A percentile compares a stretch with the other conserved stretches of the same genome.
These are phyloP conservation scores for Trichosporon sp. DNA, from an alignment of 1,284 basidiomycete genomes.

Conservation along the genomic window DNA sequence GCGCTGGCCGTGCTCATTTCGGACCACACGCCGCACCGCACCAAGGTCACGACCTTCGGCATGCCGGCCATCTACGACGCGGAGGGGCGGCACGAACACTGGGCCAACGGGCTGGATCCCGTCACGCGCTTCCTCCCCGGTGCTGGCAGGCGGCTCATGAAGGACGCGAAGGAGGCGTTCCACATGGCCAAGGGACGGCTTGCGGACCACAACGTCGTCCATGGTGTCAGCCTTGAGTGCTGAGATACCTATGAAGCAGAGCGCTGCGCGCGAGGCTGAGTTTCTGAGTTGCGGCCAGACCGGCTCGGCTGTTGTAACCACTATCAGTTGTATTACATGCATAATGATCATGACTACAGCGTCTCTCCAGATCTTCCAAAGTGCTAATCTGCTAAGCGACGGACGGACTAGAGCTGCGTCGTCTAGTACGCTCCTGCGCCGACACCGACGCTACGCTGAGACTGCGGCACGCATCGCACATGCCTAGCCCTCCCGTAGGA, in stretches of 20 bases:
- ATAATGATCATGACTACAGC: background rate
- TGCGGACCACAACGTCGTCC: background rate
- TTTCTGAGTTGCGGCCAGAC: too few relatives aligned
- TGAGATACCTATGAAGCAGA: background rate
- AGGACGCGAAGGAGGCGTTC: slow-evolving; percentile 5
- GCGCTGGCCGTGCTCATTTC: slow-evolving; percentile 39
- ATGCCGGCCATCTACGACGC: slow-evolving; percentile 1
- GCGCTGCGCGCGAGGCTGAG: too few relatives aligned
- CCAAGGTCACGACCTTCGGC: background rate
- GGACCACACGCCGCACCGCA: background rate
- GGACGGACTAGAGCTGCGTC: too few relatives aligned
- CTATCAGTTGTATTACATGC: slow-evolving; percentile 13
- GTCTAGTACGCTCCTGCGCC: too few relatives aligned
- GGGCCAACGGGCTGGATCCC: slow-evolving; percentile 16
- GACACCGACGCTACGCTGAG: too few relatives aligned
- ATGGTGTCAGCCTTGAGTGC: slow-evolving; percentile 14
- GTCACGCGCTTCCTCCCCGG: slow-evolving; percentile 4
- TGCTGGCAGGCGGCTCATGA: background rate
- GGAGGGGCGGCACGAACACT: slow-evolving; percentile 6
- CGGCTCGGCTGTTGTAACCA: slow-evolving; percentile 6
- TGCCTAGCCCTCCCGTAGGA: background rate
- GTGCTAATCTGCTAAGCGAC: too few relatives aligned
- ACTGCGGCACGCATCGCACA: background rate
- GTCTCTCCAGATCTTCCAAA: background rate
- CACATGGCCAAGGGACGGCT: background rate